Percentiles rank a stretch among this genome's conserved stretches.
phyloP scores from a whole-genome alignment of 805 yeast species.

The Kockiozyma suomiensis region DNA sequence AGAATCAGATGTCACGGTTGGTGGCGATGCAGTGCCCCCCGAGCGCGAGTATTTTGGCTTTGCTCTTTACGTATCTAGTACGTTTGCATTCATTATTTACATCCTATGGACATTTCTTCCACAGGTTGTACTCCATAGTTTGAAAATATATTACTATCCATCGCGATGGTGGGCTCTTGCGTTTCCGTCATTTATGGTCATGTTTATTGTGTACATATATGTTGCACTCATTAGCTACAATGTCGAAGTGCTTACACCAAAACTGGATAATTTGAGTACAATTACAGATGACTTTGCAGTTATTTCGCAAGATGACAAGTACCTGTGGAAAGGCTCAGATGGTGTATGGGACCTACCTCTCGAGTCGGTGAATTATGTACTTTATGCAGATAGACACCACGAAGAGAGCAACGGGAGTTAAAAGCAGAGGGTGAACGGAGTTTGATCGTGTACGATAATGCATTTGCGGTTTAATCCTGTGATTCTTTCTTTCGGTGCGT shows the following conservation, averaged over 20 bases:
- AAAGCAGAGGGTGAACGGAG: background rate
- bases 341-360: constrained; percentile 89
- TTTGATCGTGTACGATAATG: background rate
- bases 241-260: constrained; percentile 69
- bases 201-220: constrained; percentile 73
- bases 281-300: constrained; percentile 69
- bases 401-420: background rate
- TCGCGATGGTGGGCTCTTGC: constrained; percentile 91
- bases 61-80: constrained; percentile 71
- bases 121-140: constrained; percentile 51
- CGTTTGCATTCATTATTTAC: constrained; percentile 59
- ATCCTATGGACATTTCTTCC: constrained; percentile 78
- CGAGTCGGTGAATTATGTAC: constrained; percentile 63
- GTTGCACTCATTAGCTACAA: constrained; percentile 71
- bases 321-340: constrained; percentile 63
- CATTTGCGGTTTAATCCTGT: background rate
- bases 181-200: constrained; percentile 68
- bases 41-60: constrained; percentile 79
- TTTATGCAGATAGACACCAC: constrained; percentile 47
- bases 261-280: constrained; percentile 60
- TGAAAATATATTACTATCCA: constrained; percentile 74
- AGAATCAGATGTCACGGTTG: constrained; percentile 45
- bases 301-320: constrained; percentile 44
- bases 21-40: constrained; percentile 45
- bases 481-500: too few species aligned